phyloP scores from a whole-genome alignment of 1,139 yeast species.

The Pichia sp. region DNA sequence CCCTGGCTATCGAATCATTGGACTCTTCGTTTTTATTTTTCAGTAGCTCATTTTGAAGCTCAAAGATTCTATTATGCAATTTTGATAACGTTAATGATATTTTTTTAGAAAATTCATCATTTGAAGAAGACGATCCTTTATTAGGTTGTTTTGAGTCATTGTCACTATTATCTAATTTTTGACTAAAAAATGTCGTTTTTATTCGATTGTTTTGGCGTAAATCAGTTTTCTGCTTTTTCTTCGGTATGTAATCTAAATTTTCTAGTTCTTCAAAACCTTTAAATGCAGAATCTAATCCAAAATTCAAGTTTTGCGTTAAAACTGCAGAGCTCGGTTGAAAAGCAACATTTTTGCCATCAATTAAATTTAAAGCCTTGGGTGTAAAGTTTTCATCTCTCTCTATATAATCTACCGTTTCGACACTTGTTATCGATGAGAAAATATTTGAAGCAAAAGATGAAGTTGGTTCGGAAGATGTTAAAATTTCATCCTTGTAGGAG shows the following conservation, averaged over 20 bases:
- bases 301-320: background rate
- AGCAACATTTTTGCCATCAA: background rate
- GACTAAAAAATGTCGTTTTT: background rate
- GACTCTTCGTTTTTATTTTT: no score
- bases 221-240: background rate
- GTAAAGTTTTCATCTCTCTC: background rate
- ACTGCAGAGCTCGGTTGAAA: constrained; percentile 2
- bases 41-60: constrained; percentile 1
- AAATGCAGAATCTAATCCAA: background rate
- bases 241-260: background rate
- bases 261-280: constrained; percentile 9
- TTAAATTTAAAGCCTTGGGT: no score
- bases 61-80: constrained; percentile 4
- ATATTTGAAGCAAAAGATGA: background rate
- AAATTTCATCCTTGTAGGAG: background rate
- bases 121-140: background rate
- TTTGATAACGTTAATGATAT: constrained; percentile 1
- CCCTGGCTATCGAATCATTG: background rate
- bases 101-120: constrained; percentile 4
- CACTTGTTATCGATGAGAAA: constrained; percentile 1
- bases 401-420: background rate
- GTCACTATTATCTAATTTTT: background rate
- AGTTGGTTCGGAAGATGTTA: background rate
- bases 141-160: no score
- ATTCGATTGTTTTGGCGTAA: background rate